A percentile compares a stretch with the other conserved stretches of the same genome.
phyloP scores from a whole-genome alignment of 2,329 filamentous ascomycete genomes.

The Penicillium sp. region DNA sequence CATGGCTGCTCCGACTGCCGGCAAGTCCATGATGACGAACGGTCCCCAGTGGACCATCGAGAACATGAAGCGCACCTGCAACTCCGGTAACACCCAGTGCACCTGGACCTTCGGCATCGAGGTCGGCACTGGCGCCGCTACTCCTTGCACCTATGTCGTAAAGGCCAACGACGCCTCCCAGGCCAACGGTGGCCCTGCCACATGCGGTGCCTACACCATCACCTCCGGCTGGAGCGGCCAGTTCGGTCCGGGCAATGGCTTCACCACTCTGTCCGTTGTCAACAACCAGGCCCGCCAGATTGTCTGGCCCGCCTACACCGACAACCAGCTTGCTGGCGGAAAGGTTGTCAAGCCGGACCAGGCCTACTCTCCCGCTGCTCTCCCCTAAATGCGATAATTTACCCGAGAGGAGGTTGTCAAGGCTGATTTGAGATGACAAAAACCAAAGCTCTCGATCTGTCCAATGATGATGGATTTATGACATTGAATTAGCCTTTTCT shows the following conservation, averaged over 20 bases:
- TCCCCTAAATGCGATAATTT: conserved; percentile 18
- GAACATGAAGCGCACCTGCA: conserved; percentile 43
- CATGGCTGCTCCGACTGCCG: conserved; percentile 37
- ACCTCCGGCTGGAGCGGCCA: conserved; percentile 57
- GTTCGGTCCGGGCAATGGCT: conserved; percentile 54
- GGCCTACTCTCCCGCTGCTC: conserved; percentile 42
- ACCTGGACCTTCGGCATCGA: conserved; percentile 48
- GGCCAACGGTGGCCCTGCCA: conserved; percentile 41
- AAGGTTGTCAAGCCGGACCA: conserved; percentile 51
- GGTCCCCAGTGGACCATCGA: conserved; percentile 46
- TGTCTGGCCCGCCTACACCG: conserved; percentile 55
- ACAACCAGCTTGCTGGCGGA: conserved; percentile 49
- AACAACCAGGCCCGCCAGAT: conserved; percentile 46
- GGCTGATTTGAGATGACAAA: neutral
- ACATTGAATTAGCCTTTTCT: neutral
- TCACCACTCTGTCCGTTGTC: conserved; percentile 55
- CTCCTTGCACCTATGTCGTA: conserved; percentile 43
- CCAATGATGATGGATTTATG: neutral
- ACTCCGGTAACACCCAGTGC: conserved; percentile 41
- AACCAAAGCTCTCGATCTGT: neutral
- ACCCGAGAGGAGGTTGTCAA: neutral
- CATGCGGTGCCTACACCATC: conserved; percentile 53
- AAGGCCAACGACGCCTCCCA: conserved; percentile 35
- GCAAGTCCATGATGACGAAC: conserved; percentile 43
- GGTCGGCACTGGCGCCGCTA: conserved; percentile 28